Evolutionary conservation across 164 flowering plant genomes (phyloP).

Genomic region (Piper longum): DNA sequence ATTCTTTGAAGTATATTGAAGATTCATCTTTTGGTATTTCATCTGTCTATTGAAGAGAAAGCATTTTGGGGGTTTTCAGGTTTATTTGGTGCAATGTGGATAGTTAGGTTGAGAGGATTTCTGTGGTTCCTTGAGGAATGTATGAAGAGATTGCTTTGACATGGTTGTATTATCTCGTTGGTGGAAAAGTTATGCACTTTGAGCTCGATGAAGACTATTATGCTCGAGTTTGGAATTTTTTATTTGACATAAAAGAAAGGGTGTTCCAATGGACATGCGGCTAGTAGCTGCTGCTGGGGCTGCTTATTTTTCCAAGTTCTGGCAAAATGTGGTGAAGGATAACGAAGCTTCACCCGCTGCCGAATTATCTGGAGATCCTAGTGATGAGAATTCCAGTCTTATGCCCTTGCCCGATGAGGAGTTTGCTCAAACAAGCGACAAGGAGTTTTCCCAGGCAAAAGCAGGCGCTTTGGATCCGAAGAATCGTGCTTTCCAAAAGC

Average conservation of each 20-base stretch:
- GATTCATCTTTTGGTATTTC: no score
- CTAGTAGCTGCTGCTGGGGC: constrained; percentile 64
- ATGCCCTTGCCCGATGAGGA: not conserved
- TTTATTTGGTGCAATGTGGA: no score
- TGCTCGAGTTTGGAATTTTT: not conserved
- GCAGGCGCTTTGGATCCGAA: not conserved
- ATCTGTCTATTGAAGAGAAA: no score
- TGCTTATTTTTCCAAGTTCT: constrained; percentile 43
- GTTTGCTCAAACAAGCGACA: no score
- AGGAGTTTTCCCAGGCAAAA: not conserved
- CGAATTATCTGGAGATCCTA: constrained; percentile 11
- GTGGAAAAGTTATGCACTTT: no score
- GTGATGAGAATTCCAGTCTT: constrained; percentile 13
- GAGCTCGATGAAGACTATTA: no score
- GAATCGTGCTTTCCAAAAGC: constrained; percentile 9
- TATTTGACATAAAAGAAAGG: not conserved
- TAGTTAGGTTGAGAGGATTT: no score
- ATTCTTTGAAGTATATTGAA: no score
- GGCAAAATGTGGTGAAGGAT: constrained; percentile 27
- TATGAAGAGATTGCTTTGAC: no score
- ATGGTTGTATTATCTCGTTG: no score
- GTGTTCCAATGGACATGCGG: constrained; percentile 53
- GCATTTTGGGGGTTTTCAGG: no score
- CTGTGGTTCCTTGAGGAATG: no score
- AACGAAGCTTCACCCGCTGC: constrained; percentile 13